These are phyloP conservation scores for Fusarium dimerum DNA, from an alignment of 2,329 filamentous ascomycete genomes.

Conservation along the genomic window DNA sequence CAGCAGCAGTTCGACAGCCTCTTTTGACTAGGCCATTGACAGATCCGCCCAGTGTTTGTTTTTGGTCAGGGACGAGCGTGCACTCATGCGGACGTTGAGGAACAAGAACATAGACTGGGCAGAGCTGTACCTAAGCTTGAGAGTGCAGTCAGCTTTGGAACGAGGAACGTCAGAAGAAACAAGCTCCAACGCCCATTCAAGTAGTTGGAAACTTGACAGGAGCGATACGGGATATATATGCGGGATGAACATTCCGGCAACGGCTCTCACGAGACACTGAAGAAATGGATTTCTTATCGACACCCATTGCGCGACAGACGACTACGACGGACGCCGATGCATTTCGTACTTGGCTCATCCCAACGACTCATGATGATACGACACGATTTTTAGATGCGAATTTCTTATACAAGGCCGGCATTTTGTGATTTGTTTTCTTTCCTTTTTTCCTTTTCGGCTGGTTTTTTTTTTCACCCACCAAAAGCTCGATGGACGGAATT, in stretches of 20 bases:
- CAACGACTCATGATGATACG: conserved; percentile 31
- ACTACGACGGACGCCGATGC: conserved; percentile 5
- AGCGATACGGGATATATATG: conserved; percentile 35
- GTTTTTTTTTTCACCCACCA: too few species aligned
- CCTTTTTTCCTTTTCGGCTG: conserved; percentile 1
- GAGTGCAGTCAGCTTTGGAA: conserved; percentile 12
- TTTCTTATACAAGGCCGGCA: conserved; percentile 20
- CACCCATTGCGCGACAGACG: too few species aligned
- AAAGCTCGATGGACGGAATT: too few species aligned
- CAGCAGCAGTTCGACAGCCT: conserved; percentile 63
- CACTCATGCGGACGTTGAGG: too few species aligned
- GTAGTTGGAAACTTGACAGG: conserved; percentile 43
- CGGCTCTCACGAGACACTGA: conserved; percentile 26
- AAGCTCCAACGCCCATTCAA: conserved; percentile 32
- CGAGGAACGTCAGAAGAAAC: conserved; percentile 13
- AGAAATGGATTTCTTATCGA: conserved; percentile 1
- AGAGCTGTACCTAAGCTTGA: background rate
- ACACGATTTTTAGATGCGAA: conserved; percentile 28
- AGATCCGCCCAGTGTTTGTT: too few species aligned
- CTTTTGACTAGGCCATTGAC: conserved; percentile 49
- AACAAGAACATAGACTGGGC: too few species aligned
- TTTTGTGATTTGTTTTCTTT: conserved; percentile 7
- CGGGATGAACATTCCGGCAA: conserved; percentile 24
- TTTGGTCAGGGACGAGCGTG: too few species aligned
- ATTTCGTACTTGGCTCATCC: conserved; percentile 10